Conservation (phyloP, 2,329 filamentous ascomycete species). For the Furcasterigmium sp. region DNA sequence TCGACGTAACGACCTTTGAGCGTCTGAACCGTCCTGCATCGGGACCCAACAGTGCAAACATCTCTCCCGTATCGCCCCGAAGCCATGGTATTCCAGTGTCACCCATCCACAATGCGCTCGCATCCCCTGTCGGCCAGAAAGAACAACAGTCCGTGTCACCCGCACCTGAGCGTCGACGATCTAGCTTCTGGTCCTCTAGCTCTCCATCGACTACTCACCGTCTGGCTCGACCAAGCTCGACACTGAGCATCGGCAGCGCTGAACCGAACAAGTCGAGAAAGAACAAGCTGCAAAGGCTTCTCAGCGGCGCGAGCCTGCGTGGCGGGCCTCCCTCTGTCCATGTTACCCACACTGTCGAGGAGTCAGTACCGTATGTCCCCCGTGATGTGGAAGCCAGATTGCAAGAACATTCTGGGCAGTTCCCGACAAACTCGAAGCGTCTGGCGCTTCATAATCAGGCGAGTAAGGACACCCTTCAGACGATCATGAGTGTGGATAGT, state of each 20-base stretch:
- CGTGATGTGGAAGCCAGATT: slow-evolving; percentile 27
- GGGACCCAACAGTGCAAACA: not conserved
- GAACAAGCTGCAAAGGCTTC: slow-evolving; percentile 32
- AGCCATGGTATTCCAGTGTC: not conserved
- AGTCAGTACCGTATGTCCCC: slow-evolving; percentile 28
- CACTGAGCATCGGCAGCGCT: slow-evolving; percentile 27
- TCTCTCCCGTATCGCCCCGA: not conserved
- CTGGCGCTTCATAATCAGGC: slow-evolving; percentile 29
- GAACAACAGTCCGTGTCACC: not conserved
- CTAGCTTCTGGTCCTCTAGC: not conserved
- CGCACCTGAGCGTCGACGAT: not conserved
- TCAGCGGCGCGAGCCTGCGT: slow-evolving; percentile 24
- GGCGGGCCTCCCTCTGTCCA: slow-evolving; percentile 22
- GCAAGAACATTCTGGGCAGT: slow-evolving; percentile 25
- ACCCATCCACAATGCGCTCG: not conserved
- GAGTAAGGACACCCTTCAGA: slow-evolving; percentile 44
- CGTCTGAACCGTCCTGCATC: not conserved
- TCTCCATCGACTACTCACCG: slow-evolving; percentile 16
- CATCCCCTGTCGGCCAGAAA: not conserved
- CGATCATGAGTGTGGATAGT: slow-evolving; percentile 45
- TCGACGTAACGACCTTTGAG: slow-evolving; percentile 23
- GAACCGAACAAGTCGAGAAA: slow-evolving; percentile 19
- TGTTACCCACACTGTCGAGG: slow-evolving; percentile 23
- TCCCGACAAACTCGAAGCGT: slow-evolving; percentile 28
- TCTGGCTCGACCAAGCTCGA: slow-evolving; percentile 11